Evolutionary conservation across 1,284 basidiomycete species (phyloP).

Genomic region (Ganoderma multipileum): DNA sequence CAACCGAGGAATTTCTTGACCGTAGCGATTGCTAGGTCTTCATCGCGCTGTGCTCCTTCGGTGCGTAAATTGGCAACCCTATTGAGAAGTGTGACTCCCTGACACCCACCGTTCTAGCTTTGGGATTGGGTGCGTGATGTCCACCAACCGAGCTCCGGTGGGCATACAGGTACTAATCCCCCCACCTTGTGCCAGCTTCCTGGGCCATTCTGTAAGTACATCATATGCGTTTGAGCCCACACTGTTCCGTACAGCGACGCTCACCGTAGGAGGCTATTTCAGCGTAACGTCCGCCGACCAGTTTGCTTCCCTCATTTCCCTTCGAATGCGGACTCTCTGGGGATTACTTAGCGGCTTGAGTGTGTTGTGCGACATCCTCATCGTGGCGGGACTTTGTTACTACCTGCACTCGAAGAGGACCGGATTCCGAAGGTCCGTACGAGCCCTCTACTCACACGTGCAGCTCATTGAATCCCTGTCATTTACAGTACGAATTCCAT

Average conservation of each 20-base stretch:
- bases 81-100: neutral
- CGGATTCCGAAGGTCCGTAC: neutral
- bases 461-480: neutral
- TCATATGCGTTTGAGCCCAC: neutral
- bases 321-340: neutral
- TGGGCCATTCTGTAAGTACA: neutral
- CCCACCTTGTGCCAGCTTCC: neutral
- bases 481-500: neutral
- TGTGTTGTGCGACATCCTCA: neutral
- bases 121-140: neutral
- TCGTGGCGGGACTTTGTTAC: conserved; percentile 4
- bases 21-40: neutral
- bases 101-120: neutral
- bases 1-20: neutral
- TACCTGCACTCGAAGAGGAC: neutral
- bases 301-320: neutral
- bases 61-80: neutral
- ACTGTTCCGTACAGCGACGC: neutral
- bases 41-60: neutral
- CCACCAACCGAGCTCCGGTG: neutral
- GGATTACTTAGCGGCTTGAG: neutral
- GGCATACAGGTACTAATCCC: neutral
- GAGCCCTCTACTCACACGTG: neutral
- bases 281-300: neutral
- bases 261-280: neutral